Evolutionary conservation across 106 monocot genomes (phyloP), one percentile per base, ranked within the genome.

Genomic region (Dendrobium catenatum): DNA sequence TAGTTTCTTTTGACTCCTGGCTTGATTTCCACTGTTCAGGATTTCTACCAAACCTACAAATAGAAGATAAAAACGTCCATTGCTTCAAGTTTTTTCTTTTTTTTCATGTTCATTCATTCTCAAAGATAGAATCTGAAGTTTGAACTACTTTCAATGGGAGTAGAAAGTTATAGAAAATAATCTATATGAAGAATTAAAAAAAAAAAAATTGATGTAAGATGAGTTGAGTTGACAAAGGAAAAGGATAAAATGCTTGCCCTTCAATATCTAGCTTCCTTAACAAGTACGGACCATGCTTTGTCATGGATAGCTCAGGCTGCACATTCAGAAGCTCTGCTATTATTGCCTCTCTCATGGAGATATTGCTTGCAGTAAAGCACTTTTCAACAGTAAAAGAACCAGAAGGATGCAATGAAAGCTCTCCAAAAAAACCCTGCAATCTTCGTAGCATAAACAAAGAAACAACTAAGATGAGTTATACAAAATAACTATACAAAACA

Each of bases 321-420:
- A 99, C 84, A 22, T 75, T 82, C 42, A 86, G 55, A 85, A 99
- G 72, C 80, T 99, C 98, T 8, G 77, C 80, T 41, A 88, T 89
- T 79, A 99, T 95, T 33, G 87, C 40, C 86, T 89, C 92, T 86
- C 88, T 95, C 20, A 93, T 78, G 37, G 87, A 78, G 11, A 90
- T 33, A 80, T 89, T 90, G 89, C 95, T 87, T 24, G 88, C 89
- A 75, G 72, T 56, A 70, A 99, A 99, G 82, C 98, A 95, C 83
- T 95, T 99, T 73, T 99, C 98, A 73, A 99, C 88, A n/a, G 84
- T 87, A 80, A 90, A 99, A 61, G 98, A 99, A 80, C 95, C 87
- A 37, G 88, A 91, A 76, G 89, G 79, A 73, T 82, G 88, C 83
- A 93, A 76, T 26, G 93, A 89, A 84, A 99, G 89, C 75, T 99